A percentile compares a stretch with the other conserved stretches of the same genome.
phyloP scores from a whole-genome alignment of 2,329 filamentous ascomycete genomes.

The Aspergillus puulaauensis region DNA sequence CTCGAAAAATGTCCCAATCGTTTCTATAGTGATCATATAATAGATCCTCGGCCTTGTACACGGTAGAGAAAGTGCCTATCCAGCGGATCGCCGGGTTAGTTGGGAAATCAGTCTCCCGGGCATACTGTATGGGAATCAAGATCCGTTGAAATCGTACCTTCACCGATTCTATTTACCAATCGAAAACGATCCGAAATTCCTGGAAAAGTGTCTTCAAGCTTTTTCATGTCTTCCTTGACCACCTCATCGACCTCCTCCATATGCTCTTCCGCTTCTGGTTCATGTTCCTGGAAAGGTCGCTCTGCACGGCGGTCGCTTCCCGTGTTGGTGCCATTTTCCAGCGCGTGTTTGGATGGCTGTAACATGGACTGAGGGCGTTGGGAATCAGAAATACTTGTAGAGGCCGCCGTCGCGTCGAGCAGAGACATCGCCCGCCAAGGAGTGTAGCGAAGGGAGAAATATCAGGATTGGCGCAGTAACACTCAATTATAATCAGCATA shows the following conservation, averaged over 20 bases:
- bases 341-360: conserved; percentile 17
- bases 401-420: conserved; percentile 20
- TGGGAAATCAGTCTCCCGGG: neutral
- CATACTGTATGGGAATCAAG: neutral
- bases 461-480: neutral
- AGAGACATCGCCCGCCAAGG: conserved; percentile 24
- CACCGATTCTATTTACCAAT: conserved; percentile 93
- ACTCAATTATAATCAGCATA: neutral
- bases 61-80: conserved; percentile 92
- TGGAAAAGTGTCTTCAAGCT: conserved; percentile 76
- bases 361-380: conserved; percentile 20
- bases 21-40: conserved; percentile 81
- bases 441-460: neutral
- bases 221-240: conserved; percentile 83
- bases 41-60: conserved; percentile 97
- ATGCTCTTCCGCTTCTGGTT: conserved; percentile 29
- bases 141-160: conserved; percentile 60
- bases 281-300: conserved; percentile 16
- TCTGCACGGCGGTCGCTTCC: conserved; percentile 18
- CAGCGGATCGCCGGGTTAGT: neutral
- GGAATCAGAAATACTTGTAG: conserved; percentile 26
- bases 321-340: conserved; percentile 15
- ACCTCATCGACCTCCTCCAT: conserved; percentile 45
- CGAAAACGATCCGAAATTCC: conserved; percentile 82
- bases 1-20: conserved; percentile 73